Base-by-base conservation (phyloP, 2,329 filamentous ascomycete genomes). In the Sarocladium kiliense region DNA sequence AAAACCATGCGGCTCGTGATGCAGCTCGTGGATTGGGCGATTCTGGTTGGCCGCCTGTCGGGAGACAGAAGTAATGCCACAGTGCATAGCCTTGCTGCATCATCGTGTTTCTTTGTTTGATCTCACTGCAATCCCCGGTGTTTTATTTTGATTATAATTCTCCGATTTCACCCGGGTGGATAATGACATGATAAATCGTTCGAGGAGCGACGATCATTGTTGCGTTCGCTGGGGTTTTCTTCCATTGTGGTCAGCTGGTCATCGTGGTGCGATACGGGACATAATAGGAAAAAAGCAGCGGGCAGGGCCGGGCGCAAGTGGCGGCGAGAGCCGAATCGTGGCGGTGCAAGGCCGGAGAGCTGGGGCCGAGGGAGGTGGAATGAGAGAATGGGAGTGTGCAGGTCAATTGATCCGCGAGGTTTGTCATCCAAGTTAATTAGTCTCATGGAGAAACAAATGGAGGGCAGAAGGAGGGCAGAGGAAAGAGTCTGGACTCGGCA, bases 1-100 rank as follows among this genome's bases (percentile, higher is more conserved):
- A 51, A 51, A 51, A 18, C 30, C 47, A 36, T 51, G 47, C 44
- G 26, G 44, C 23, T 25, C 21, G 41, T 47, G 44, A 5, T 18
- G 25, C 44, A 47, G 44, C n/a, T 7, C 21, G 41, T 16, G 36
- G 36, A 6, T 19, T 39, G 41, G 36, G 41, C 41, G 41, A 44
- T 25, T 25, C 7, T 32, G 30, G 30, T 32, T 32, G 30, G 30
- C 30, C 12, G 30, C 30, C 6, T 6, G 6, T 6, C 30, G 6
- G 12, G 30, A 6, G 7, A 39, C 12, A 39, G 36, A 9, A n/a
- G 36, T 9, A 16, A 19, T n/a, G 36, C 18, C 5, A 32, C 18
- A 9, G 12, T 39, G 16, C 36, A 39, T 5, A 16, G 9, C 18
- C 36, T 39, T 39, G 36, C 9, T 39, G 16, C 9, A 39, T 9